phyloP scores from a whole-genome alignment of 768 basidiomycete species.

The Suillus lakei region DNA sequence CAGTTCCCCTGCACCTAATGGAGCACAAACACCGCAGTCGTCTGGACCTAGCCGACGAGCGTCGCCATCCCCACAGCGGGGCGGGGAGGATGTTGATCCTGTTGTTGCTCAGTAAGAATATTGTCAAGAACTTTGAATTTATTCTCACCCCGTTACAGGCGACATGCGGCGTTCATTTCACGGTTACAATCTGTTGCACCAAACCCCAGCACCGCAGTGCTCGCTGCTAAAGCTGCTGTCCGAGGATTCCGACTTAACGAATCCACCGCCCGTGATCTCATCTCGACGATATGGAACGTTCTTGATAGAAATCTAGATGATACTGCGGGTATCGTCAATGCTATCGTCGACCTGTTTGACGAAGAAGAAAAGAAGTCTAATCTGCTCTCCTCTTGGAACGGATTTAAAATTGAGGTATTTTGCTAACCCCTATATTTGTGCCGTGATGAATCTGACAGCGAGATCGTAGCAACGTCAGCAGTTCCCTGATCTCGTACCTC shows the following conservation, averaged over 20 bases:
- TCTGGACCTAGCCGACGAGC: constrained; percentile 30
- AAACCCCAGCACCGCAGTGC: constrained; percentile 59
- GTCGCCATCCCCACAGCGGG: constrained; percentile 35
- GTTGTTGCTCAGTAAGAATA: constrained; percentile 55
- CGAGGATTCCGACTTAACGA: constrained; percentile 81
- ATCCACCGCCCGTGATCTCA: constrained; percentile 79
- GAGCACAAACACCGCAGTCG: constrained; percentile 13
- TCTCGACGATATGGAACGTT: constrained; percentile 87
- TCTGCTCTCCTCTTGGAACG: constrained; percentile 78
- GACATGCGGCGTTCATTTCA: constrained; percentile 65
- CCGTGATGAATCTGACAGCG: constrained; percentile 7
- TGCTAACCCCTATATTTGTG: neutral
- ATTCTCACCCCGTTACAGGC: constrained; percentile 44
- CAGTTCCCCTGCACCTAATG: constrained; percentile 30
- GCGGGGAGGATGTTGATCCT: constrained; percentile 53
- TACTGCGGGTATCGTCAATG: constrained; percentile 74
- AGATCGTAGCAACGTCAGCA: constrained; percentile 75
- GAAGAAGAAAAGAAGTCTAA: constrained; percentile 85
- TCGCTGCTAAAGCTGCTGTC: constrained; percentile 74
- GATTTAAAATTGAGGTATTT: constrained; percentile 79
- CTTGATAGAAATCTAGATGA: constrained; percentile 70
- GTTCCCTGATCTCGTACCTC: constrained; percentile 78
- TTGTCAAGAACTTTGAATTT: neutral
- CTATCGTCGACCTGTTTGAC: constrained; percentile 77
- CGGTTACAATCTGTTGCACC: constrained; percentile 64